phyloP scores from a whole-genome alignment of 495 filamentous ascomycete genomes.

The Penicillium lagena region DNA sequence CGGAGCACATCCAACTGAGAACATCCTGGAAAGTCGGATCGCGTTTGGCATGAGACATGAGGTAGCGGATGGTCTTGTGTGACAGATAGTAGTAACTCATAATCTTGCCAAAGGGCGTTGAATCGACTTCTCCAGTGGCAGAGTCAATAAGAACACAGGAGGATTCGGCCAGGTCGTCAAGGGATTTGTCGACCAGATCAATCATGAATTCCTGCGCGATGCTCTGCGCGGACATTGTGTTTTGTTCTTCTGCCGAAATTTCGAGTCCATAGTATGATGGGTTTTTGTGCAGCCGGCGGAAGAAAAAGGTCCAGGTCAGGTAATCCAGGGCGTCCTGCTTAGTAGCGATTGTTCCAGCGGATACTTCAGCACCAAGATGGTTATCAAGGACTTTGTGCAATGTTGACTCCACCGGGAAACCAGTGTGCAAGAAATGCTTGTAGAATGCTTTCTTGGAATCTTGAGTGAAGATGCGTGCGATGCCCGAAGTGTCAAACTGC shows the following conservation, averaged over 20 bases:
- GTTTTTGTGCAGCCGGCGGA: constrained; percentile 94
- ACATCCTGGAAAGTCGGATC: constrained; percentile 79
- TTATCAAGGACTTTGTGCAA: constrained; percentile 96
- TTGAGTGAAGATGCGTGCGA: constrained; percentile 95
- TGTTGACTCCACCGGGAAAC: constrained; percentile 94
- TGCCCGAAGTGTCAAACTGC: constrained; percentile 92
- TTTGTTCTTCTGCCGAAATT: constrained; percentile 90
- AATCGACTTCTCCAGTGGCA: constrained; percentile 78
- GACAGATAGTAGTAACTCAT: constrained; percentile 99
- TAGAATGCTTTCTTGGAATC: constrained; percentile 99
- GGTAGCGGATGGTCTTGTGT: constrained; percentile 85
- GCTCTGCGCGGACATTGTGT: constrained; percentile 75
- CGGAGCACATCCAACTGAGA: constrained; percentile 85
- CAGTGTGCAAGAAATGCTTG: constrained; percentile 97
- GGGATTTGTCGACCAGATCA: constrained; percentile 77
- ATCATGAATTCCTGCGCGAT: constrained; percentile 90
- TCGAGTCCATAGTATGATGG: constrained; percentile 96
- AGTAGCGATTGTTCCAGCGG: constrained; percentile 81
- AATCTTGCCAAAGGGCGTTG: constrained; percentile 90
- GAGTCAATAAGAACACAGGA: constrained; percentile 72
- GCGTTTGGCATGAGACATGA: constrained; percentile 69
- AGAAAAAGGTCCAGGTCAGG: constrained; percentile 99
- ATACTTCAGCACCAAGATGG: constrained; percentile 93
- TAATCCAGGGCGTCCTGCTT: constrained; percentile 99
- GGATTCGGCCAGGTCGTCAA: constrained; percentile 73